Conservation (phyloP, 169 alveolate genomes). For the Ichthyophthirius multifiliis region DNA sequence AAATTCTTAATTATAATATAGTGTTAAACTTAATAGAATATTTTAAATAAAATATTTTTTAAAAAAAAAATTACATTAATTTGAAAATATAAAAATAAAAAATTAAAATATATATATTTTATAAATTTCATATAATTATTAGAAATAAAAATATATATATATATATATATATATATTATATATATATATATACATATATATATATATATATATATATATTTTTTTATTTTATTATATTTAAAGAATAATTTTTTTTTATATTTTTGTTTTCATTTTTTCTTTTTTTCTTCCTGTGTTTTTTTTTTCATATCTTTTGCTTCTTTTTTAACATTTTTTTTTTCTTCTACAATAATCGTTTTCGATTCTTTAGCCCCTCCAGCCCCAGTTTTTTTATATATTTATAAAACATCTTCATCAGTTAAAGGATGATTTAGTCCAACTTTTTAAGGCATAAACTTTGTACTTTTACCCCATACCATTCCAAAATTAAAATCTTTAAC, state of each 20-base stretch:
- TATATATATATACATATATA: no score
- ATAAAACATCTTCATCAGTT: conserved; percentile 89
- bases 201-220: no score
- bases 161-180: no score
- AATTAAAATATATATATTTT: no score
- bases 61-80: no score
- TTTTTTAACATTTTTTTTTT: conserved; percentile 4
- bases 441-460: conserved; percentile 87
- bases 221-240: no score
- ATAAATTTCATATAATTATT: no score
- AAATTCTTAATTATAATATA: no score
- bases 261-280: background rate
- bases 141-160: no score
- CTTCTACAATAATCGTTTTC: background rate
- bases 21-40: no score
- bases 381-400: conserved; percentile 49
- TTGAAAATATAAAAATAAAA: no score
- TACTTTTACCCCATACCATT: conserved; percentile 89
- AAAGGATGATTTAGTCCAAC: conserved; percentile 84
- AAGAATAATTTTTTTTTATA: background rate
- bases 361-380: conserved; percentile 8
- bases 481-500: conserved; percentile 84
- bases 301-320: background rate
- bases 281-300: background rate
- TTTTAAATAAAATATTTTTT: no score